phyloP scores from a whole-genome alignment of 2,329 filamentous ascomycete species.

The Incumbomyces lentus region DNA sequence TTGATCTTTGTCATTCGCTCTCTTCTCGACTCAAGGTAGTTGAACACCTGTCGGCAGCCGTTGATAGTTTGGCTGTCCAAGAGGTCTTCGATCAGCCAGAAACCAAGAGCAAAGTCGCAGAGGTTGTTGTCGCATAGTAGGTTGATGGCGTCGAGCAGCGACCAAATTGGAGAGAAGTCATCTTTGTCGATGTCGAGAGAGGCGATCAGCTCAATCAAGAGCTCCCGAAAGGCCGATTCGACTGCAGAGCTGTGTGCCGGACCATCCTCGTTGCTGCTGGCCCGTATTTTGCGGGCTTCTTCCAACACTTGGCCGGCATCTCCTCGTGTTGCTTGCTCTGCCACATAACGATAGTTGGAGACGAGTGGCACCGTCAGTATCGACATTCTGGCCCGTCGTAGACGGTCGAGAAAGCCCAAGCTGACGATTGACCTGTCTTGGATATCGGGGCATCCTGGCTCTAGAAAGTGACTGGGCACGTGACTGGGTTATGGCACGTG shows the following conservation, averaged over 20 bases:
- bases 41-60: slow-evolving; percentile 82
- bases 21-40: slow-evolving; percentile 85
- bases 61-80: slow-evolving; percentile 92
- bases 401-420: too few relatives aligned
- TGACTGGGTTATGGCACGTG: too few relatives aligned
- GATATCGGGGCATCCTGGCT: too few relatives aligned
- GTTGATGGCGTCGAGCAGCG: slow-evolving; percentile 82
- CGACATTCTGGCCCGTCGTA: slow-evolving; percentile 9
- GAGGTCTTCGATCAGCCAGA: slow-evolving; percentile 88
- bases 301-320: background rate
- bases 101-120: slow-evolving; percentile 68
- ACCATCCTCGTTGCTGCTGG: slow-evolving; percentile 17
- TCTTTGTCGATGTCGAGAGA: slow-evolving; percentile 65
- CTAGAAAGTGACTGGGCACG: too few relatives aligned
- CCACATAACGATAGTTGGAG: slow-evolving; percentile 13
- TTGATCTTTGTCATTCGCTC: slow-evolving; percentile 73
- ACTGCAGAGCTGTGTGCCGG: slow-evolving; percentile 57
- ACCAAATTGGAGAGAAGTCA: slow-evolving; percentile 78
- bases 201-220: slow-evolving; percentile 68
- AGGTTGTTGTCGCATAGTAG: slow-evolving; percentile 67
- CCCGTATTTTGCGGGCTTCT: background rate
- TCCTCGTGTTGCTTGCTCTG: slow-evolving; percentile 8
- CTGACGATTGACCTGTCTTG: too few relatives aligned
- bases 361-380: slow-evolving; percentile 14
- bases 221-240: slow-evolving; percentile 71